A percentile compares a stretch with the other conserved stretches of the same genome.
These are phyloP conservation scores for Allomyces arbusculus DNA, from an alignment of 192 early-diverging fungal genomes.

Conservation along the genomic window DNA sequence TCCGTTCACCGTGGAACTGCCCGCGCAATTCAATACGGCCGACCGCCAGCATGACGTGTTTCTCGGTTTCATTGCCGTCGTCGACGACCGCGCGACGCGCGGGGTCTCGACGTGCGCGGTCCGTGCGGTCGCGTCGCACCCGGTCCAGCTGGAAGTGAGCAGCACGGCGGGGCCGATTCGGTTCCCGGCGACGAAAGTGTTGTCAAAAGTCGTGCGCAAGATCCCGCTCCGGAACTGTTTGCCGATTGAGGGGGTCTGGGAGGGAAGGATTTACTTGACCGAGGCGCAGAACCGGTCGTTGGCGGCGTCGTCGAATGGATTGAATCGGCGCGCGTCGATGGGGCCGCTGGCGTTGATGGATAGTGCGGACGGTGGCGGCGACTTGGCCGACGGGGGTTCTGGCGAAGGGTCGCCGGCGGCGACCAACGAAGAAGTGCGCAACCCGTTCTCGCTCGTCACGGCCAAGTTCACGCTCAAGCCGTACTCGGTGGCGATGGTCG, in stretches of 20 bases:
- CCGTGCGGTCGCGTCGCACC: not conserved
- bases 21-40: not conserved
- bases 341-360: too few relatives aligned
- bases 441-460: not conserved
- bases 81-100: not conserved
- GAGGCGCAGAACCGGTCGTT: not conserved
- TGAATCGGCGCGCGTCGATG: too few relatives aligned
- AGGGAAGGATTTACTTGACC: not conserved
- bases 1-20: not conserved
- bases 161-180: conserved; percentile 9
- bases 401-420: not conserved
- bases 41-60: not conserved
- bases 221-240: conserved; percentile 25
- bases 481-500: not conserved
- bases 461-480: not conserved
- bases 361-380: too few relatives aligned
- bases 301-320: too few relatives aligned
- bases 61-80: not conserved
- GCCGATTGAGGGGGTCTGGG: not conserved
- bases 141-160: conserved; percentile 19
- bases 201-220: conserved; percentile 17
- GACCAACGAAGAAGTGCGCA: not conserved
- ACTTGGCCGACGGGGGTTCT: too few relatives aligned
- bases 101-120: not conserved
- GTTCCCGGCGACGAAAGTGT: conserved; percentile 17